phyloP scores from a whole-genome alignment of 192 early-diverging fungal genomes.

The Oehlia diaphana region DNA sequence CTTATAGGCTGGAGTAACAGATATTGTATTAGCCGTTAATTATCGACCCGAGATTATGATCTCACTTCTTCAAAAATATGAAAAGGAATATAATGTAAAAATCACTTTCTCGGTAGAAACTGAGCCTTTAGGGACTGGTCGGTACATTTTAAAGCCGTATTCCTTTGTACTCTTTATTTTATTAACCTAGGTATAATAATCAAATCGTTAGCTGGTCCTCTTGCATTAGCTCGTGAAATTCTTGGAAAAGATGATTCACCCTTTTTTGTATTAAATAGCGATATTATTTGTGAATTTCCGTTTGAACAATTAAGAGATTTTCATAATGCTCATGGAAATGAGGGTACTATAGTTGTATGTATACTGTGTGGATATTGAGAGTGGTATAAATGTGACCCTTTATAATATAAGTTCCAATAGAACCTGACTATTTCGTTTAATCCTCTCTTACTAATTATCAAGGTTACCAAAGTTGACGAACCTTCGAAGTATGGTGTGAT shows the following conservation, averaged over 20 bases:
- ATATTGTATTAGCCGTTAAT: conserved; percentile 98
- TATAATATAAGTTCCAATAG: too few relatives aligned
- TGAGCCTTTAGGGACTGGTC: conserved; percentile 91
- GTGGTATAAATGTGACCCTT: not conserved
- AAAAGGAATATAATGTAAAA: conserved; percentile 85
- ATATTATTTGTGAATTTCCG: conserved; percentile 99
- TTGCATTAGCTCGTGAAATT: conserved; percentile 91
- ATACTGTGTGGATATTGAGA: not conserved
- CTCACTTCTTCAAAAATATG: conserved; percentile 88
- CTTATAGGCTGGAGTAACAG: conserved; percentile 89
- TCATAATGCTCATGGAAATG: conserved; percentile 86
- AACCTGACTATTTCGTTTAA: not conserved
- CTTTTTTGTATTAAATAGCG: conserved; percentile 99
- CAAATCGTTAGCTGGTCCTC: conserved; percentile 67
- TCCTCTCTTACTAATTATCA: not conserved
- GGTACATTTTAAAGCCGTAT: not conserved
- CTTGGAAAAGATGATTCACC: conserved; percentile 89
- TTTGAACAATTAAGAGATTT: conserved; percentile 88
- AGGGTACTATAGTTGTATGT: conserved; percentile 90
- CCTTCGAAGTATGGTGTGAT: conserved; percentile 99
- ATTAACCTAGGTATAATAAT: not conserved
- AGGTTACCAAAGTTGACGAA: conserved; percentile 95
- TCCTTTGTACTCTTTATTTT: not conserved
- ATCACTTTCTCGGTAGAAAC: conserved; percentile 97
- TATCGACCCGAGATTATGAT: conserved; percentile 99